These are phyloP conservation scores for Echeveria elegans DNA, from an alignment of 164 flowering plant species.

Conservation along the genomic window DNA sequence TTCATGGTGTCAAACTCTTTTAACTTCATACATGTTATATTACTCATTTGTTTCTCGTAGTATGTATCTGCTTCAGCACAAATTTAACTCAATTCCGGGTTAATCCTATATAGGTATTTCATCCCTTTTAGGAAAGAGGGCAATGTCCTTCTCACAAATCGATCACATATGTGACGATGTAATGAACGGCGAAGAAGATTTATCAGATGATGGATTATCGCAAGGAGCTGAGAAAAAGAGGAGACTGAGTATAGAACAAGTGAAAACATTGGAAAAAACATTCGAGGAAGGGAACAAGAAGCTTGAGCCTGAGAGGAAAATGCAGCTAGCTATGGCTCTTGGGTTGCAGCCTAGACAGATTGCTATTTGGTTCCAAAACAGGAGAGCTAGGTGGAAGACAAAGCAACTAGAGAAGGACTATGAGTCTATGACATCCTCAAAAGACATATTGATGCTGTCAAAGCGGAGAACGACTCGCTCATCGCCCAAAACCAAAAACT, in stretches of 20 bases:
- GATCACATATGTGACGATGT: neutral
- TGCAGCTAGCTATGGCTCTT: constrained; percentile 73
- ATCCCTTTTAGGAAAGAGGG: constrained; percentile 47
- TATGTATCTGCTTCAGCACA: neutral
- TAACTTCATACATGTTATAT: too few relatives aligned
- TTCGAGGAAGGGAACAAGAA: constrained; percentile 83
- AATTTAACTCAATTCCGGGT: neutral
- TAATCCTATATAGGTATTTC: constrained; percentile 13
- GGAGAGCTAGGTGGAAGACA: constrained; percentile 88
- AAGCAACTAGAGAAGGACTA: constrained; percentile 85
- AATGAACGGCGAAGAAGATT: constrained; percentile 25
- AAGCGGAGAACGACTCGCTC: constrained; percentile 65
- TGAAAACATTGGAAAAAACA: constrained; percentile 74
- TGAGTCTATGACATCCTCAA: constrained; percentile 74
- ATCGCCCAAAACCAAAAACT: constrained; percentile 63
- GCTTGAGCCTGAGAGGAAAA: constrained; percentile 86
- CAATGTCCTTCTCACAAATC: constrained; percentile 21
- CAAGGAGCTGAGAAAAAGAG: constrained; percentile 49
- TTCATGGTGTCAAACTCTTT: constrained; percentile 38
- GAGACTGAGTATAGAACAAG: constrained; percentile 73
- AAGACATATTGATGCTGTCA: constrained; percentile 54
- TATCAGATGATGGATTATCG: constrained; percentile 40
- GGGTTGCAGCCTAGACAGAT: constrained; percentile 82
- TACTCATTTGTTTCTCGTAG: too few relatives aligned
- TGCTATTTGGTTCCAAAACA: constrained; percentile 86